These are phyloP conservation scores for Aspergillus vadensis DNA, from an alignment of 2,329 filamentous ascomycete genomes.

Conservation along the genomic window DNA sequence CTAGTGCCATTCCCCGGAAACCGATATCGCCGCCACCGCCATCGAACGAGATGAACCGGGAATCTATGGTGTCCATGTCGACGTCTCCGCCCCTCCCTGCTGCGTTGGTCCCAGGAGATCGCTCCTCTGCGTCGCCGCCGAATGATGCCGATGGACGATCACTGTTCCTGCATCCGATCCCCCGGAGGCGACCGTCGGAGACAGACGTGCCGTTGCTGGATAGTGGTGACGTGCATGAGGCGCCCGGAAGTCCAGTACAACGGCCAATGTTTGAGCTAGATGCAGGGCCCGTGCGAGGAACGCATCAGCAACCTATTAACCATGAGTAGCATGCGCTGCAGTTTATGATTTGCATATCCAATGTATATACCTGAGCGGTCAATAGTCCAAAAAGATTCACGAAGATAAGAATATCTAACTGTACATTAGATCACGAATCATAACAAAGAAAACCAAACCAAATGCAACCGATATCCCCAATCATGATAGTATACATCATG, in stretches of 20 bases:
- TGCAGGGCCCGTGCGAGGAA: conserved; percentile 19
- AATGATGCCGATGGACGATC: conserved; percentile 6
- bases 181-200: conserved; percentile 14
- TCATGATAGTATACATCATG: conserved; percentile 14
- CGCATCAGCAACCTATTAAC: conserved; percentile 24
- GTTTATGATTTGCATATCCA: not conserved
- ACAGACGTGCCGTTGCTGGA: conserved; percentile 27
- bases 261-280: conserved; percentile 24
- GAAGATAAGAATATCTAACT: conserved; percentile 10
- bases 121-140: conserved; percentile 7
- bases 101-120: conserved; percentile 14
- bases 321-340: conserved; percentile 7
- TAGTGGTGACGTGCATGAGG: conserved; percentile 27
- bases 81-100: conserved; percentile 11
- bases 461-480: conserved; percentile 3
- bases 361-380: conserved; percentile 9
- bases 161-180: conserved; percentile 17
- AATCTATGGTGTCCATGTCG: conserved; percentile 3
- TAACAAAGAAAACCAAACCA: conserved; percentile 8
- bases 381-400: conserved; percentile 7
- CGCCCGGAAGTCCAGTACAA: conserved; percentile 9
- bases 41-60: not conserved
- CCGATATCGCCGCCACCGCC: conserved; percentile 15
- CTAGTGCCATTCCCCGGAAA: conserved; percentile 16
- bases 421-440: conserved; percentile 9